phyloP scores from a whole-genome alignment of 805 yeast species.

The Millerago galiae region DNA sequence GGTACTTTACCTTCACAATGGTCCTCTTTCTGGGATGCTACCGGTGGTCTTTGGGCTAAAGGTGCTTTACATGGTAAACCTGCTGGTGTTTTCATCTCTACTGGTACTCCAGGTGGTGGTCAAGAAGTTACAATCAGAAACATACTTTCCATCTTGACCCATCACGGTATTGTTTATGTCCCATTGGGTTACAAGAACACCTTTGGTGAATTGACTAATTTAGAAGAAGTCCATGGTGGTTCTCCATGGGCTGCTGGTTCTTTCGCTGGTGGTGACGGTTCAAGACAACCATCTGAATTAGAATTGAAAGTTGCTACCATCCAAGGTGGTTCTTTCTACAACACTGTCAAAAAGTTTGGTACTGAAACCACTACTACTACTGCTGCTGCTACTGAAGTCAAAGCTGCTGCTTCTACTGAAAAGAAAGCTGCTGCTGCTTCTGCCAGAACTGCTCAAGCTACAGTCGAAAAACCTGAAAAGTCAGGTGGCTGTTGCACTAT shows the following conservation, averaged over 20 bases:
- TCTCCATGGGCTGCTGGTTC: constrained; percentile 88
- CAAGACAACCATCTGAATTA: constrained; percentile 56
- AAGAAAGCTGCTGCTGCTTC: constrained; percentile 2
- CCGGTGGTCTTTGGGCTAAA: constrained; percentile 70
- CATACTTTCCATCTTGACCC: constrained; percentile 53
- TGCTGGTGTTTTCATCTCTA: constrained; percentile 65
- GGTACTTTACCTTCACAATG: constrained; percentile 76
- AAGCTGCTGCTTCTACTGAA: too few relatives aligned
- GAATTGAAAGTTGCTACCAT: constrained; percentile 57
- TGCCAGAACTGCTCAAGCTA: constrained; percentile 16
- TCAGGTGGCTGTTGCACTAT: constrained; percentile 27
- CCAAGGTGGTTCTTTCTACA: constrained; percentile 65
- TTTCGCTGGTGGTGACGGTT: constrained; percentile 69
- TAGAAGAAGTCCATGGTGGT: constrained; percentile 72
- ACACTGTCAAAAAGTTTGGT: constrained; percentile 32
- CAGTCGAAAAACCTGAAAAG: constrained; percentile 15
- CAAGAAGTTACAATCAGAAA: constrained; percentile 65
- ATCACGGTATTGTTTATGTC: constrained; percentile 72
- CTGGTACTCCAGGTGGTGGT: constrained; percentile 74
- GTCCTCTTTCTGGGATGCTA: constrained; percentile 67
- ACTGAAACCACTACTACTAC: neutral
- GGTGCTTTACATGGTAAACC: constrained; percentile 69
- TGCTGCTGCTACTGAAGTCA: constrained; percentile 11
- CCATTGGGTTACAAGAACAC: constrained; percentile 68
- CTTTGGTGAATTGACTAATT: constrained; percentile 47